Base-by-base conservation (phyloP, 2,329 filamentous ascomycete genomes). In the Xylaria digitata region DNA sequence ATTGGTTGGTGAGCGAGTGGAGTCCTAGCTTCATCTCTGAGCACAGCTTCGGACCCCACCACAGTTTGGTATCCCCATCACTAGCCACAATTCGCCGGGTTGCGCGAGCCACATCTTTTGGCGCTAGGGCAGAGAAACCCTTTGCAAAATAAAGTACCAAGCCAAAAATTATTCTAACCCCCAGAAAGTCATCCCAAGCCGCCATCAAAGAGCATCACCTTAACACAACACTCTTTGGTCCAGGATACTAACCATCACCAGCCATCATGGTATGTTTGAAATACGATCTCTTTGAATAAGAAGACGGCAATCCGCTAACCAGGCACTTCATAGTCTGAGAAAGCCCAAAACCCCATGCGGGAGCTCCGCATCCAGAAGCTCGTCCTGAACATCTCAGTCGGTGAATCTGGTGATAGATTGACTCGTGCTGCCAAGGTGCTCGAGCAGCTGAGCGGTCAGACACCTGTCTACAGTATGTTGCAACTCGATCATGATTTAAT, bases 391-490 rank as follows among this genome's bases (percentile, higher is more conserved):
- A 92, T 92, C 50, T 97, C 93, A 78, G 96, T 99, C 80, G 96
- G 96, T 87, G 96, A 99, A 89, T 98, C 95, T 91, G 96, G 96
- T 93, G 96, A 99, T 88, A 97, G 96, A 91, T 92, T 99, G 83
- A 99, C 96, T 79, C 93, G 96, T 92, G 96, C 96, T 82, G 96
- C 96, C 82, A 99, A 99, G 91, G 96, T 99, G 90, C 90, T 99
- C 79, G 96, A 99, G 89, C 96, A 99, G 90, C 89, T 99, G 83
- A 93, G 89, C 85, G 96, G 96, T 94, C 96, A 99, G 89, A 98
- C 96, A 78, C 96, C 96, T 79, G 96, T 99, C 86, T 99, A 99
- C 94, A 97, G 93, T 95, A 89, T 75, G 89, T 86, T 71, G 21
- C 30, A 50, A 45, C 2, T 58, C 23, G 37, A 42, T 45, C n/a